Percentiles rank a stretch among this genome's conserved stretches.
Evolutionary conservation across 805 yeast genomes (phyloP).

Genomic region (Debaryomyces tyrocola): DNA sequence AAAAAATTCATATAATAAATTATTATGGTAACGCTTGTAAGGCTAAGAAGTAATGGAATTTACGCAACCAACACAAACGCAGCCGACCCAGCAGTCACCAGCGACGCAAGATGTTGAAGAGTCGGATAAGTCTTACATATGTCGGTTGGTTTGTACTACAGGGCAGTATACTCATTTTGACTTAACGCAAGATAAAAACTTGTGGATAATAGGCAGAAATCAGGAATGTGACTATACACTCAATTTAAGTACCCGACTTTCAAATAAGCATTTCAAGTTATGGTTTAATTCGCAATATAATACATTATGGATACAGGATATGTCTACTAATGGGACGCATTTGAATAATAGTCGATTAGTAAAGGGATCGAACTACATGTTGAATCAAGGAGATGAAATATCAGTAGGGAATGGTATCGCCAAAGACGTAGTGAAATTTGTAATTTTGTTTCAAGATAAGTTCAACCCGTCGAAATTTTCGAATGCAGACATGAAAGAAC

Average conservation of each 20-base stretch:
- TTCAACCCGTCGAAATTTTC: slow-evolving; percentile 34
- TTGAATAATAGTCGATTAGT: slow-evolving; percentile 72
- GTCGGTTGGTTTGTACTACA: slow-evolving; percentile 60
- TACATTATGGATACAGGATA: slow-evolving; percentile 64
- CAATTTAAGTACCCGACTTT: slow-evolving; percentile 59
- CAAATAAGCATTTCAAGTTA: slow-evolving; percentile 71
- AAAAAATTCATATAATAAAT: neutral
- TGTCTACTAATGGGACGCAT: slow-evolving; percentile 91
- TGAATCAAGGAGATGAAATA: slow-evolving; percentile 92
- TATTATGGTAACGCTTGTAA: neutral
- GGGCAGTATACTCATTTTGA: slow-evolving; percentile 54
- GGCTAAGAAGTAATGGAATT: slow-evolving; percentile 13
- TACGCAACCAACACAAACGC: slow-evolving; percentile 34
- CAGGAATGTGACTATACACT: slow-evolving; percentile 62
- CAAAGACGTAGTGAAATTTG: slow-evolving; percentile 58
- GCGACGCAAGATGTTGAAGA: slow-evolving; percentile 22
- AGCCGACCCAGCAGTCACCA: slow-evolving; percentile 40
- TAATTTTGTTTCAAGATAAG: slow-evolving; percentile 48
- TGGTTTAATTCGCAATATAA: slow-evolving; percentile 63
- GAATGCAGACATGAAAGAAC: slow-evolving; percentile 26
- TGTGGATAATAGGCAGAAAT: slow-evolving; percentile 79
- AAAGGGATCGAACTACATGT: slow-evolving; percentile 73
- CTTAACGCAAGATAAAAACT: slow-evolving; percentile 35
- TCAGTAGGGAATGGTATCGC: slow-evolving; percentile 86
- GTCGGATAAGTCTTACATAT: slow-evolving; percentile 35